Percentiles rank a stretch among this genome's conserved stretches.
phyloP scores from a whole-genome alignment of 805 yeast species.

The Aciculoconidium aculeatum region DNA sequence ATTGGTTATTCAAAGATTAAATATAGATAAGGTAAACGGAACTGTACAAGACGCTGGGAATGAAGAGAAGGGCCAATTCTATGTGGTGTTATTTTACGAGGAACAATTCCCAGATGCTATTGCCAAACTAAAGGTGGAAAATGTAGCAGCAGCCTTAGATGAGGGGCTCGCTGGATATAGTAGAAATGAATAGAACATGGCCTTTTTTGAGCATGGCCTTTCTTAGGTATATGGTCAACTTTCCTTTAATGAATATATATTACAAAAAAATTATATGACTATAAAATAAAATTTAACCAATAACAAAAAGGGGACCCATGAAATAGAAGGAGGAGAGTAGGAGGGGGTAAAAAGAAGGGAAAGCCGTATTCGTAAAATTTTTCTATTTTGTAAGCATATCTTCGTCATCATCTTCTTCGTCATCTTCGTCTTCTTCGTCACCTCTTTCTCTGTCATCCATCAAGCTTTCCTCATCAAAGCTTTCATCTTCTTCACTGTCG shows the following conservation, averaged over 20 bases:
- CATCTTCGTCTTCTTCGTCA: conserved; percentile 56
- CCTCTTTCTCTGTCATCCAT: conserved; percentile 43
- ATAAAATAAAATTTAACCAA: too few species aligned
- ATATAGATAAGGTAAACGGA: conserved; percentile 3
- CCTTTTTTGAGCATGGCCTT: too few species aligned
- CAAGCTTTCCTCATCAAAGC: conserved; percentile 42
- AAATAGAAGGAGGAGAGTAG: neutral
- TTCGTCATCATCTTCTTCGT: conserved; percentile 49
- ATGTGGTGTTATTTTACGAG: conserved; percentile 28
- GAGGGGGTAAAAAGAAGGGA: conserved; percentile 1
- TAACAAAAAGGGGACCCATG: too few species aligned
- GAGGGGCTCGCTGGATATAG: conserved; percentile 31
- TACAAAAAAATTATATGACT: neutral
- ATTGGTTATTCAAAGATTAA: conserved; percentile 21
- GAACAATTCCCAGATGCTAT: conserved; percentile 21
- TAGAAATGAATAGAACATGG: conserved; percentile 1
- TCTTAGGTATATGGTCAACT: too few species aligned
- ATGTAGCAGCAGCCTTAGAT: conserved; percentile 22
- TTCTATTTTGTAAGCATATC: conserved; percentile 11
- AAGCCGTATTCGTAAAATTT: too few species aligned
- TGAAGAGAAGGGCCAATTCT: conserved; percentile 13
- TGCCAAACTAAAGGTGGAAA: conserved; percentile 33
- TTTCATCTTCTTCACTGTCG: conserved; percentile 46
- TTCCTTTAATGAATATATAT: neutral
- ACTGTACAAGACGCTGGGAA: conserved; percentile 6